phyloP scores from a whole-genome alignment of 208 protist genomes.

The Crithidia thermophila region DNA sequence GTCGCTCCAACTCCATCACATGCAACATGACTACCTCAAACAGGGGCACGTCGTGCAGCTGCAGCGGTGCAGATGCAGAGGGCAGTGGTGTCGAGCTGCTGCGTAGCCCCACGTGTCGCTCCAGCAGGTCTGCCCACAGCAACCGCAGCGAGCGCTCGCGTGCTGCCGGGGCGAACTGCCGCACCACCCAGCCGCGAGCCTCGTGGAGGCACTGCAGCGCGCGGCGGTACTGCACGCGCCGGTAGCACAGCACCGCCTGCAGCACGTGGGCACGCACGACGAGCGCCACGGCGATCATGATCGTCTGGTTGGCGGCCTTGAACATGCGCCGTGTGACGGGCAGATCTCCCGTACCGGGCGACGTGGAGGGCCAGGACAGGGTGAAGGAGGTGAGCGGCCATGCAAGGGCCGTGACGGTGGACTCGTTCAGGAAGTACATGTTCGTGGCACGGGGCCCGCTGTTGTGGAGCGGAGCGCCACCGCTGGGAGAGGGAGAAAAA shows the following conservation, averaged over 20 bases:
- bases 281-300: constrained; percentile 45
- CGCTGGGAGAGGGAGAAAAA: too few relatives aligned
- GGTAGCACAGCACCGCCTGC: constrained; percentile 32
- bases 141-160: constrained; percentile 23
- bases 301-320: constrained; percentile 24
- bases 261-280: constrained; percentile 49
- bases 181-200: constrained; percentile 27
- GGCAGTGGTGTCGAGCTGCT: not conserved
- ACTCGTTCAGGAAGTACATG: constrained; percentile 34
- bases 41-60: constrained; percentile 3
- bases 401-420: constrained; percentile 29
- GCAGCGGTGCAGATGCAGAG: not conserved
- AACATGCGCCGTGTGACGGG: not conserved
- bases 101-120: not conserved
- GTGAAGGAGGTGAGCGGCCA: constrained; percentile 30
- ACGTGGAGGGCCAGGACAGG: constrained; percentile 16
- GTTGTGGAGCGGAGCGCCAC: not conserved
- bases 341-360: not conserved
- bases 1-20: constrained; percentile 21
- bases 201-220: constrained; percentile 41
- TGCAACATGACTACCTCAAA: constrained; percentile 19
- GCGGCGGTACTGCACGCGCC: constrained; percentile 28
- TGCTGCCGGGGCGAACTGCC: constrained; percentile 12
- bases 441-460: not conserved
- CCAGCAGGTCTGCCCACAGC: constrained; percentile 26